Conservation (phyloP, 73 alveolate species). For the Blepharisma japonicum region DNA sequence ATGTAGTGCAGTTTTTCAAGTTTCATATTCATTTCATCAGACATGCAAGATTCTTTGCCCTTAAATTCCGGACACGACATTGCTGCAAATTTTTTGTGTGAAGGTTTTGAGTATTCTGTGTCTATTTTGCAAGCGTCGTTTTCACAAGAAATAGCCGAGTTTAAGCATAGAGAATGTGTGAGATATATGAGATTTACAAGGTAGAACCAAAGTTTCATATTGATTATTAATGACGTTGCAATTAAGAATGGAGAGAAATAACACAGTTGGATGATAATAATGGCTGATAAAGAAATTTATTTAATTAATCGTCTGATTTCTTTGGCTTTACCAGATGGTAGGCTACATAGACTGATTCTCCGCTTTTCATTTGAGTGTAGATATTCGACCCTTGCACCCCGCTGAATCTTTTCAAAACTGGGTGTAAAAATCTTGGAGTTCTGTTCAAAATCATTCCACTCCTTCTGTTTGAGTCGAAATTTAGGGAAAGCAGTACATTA, state of each 20-base stretch:
- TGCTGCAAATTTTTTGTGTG: too few relatives aligned
- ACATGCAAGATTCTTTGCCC: background rate
- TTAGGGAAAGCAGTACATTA: slow-evolving; percentile 38
- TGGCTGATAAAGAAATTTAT: too few relatives aligned
- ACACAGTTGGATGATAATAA: too few relatives aligned
- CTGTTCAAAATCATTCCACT: slow-evolving; percentile 35
- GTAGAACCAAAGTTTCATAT: too few relatives aligned
- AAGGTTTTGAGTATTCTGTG: too few relatives aligned
- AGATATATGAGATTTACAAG: too few relatives aligned
- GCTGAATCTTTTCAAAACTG: slow-evolving; percentile 46
- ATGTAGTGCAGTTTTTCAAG: background rate
- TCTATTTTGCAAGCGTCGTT: too few relatives aligned
- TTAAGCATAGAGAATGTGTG: too few relatives aligned
- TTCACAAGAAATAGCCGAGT: too few relatives aligned
- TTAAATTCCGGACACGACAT: slow-evolving; percentile 25
- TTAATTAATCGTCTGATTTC: background rate
- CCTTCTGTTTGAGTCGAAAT: slow-evolving; percentile 45
- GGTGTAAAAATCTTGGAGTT: slow-evolving; percentile 27
- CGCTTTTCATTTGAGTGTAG: slow-evolving; percentile 32
- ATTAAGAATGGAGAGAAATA: too few relatives aligned
- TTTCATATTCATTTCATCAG: slow-evolving; percentile 9
- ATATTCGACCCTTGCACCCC: slow-evolving; percentile 49
- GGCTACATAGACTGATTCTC: slow-evolving; percentile 41
- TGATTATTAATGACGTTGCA: too few relatives aligned
- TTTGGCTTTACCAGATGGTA: slow-evolving; percentile 14